Percentiles rank a stretch among this genome's conserved stretches.
phyloP scores from a whole-genome alignment of 2,329 filamentous ascomycete species.

The Diaporthe sp. region DNA sequence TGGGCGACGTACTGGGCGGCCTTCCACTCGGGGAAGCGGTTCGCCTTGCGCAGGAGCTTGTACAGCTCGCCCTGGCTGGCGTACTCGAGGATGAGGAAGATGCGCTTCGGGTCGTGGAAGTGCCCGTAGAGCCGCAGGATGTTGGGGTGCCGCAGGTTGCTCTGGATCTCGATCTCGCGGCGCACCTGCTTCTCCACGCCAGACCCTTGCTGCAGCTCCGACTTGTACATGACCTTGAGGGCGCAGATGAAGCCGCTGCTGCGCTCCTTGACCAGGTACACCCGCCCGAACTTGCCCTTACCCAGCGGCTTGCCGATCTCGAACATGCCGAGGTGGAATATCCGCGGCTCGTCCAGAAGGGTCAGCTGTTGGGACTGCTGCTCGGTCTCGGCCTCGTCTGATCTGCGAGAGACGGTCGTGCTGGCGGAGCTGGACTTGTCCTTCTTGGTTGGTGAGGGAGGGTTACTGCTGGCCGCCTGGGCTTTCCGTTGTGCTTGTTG shows the following conservation, averaged over 20 bases:
- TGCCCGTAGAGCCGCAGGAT: conserved; percentile 86
- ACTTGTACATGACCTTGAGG: conserved; percentile 88
- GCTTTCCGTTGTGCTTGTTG: conserved; percentile 69
- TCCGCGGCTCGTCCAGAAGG: conserved; percentile 58
- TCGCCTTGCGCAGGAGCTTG: conserved; percentile 84
- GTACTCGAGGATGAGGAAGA: conserved; percentile 89
- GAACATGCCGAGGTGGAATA: conserved; percentile 93
- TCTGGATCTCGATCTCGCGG: conserved; percentile 90
- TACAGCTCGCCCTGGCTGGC: conserved; percentile 88
- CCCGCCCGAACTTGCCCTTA: conserved; percentile 88
- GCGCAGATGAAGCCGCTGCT: conserved; percentile 85
- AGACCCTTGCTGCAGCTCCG: conserved; percentile 80
- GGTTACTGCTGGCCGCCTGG: conserved; percentile 43
- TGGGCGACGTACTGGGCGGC: conserved; percentile 89
- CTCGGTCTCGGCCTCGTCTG: conserved; percentile 64
- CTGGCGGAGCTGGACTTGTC: conserved; percentile 52
- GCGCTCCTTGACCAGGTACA: conserved; percentile 86
- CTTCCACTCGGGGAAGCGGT: conserved; percentile 86
- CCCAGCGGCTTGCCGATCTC: conserved; percentile 89
- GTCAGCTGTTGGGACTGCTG: conserved; percentile 65
- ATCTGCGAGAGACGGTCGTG: conserved; percentile 42
- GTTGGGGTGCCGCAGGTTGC: conserved; percentile 86
- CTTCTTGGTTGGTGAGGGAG: conserved; percentile 65
- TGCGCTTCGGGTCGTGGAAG: conserved; percentile 89
- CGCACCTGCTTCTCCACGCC: conserved; percentile 87